Evolutionary conservation across 352 stramenopile species (phyloP).

Genomic region (Globisporangium cystogenes): DNA sequence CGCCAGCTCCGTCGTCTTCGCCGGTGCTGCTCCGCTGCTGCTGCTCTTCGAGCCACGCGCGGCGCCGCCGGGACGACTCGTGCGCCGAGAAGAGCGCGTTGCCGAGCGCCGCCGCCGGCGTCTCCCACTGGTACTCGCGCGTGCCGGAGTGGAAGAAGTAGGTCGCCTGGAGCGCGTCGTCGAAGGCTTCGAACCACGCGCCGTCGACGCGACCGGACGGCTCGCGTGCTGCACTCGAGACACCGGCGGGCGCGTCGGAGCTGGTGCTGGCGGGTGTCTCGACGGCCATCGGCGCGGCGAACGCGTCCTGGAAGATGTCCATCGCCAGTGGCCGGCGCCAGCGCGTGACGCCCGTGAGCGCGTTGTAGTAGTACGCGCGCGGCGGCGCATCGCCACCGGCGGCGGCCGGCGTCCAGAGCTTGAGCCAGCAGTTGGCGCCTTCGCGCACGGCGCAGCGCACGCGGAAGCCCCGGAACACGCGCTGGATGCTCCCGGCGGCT

Average conservation of each 20-base stretch:
- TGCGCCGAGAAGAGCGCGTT: constrained; percentile 34
- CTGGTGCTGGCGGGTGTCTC: neutral
- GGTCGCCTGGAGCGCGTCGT: constrained; percentile 50
- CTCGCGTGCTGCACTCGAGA: too few relatives aligned
- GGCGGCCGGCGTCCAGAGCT: constrained; percentile 17
- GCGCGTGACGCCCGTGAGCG: constrained; percentile 60
- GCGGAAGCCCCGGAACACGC: constrained; percentile 70
- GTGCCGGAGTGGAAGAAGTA: constrained; percentile 80
- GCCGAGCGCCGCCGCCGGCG: constrained; percentile 25
- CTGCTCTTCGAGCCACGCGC: constrained; percentile 47
- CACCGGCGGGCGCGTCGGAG: too few relatives aligned
- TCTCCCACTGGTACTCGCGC: constrained; percentile 77
- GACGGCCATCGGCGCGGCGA: constrained; percentile 26
- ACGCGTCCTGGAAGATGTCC: constrained; percentile 65
- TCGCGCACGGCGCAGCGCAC: constrained; percentile 59
- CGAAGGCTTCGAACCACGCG: constrained; percentile 70
- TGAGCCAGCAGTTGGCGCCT: constrained; percentile 77
- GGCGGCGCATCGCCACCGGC: neutral
- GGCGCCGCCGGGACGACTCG: constrained; percentile 30
- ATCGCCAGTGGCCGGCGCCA: constrained; percentile 64
- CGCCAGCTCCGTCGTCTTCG: neutral
- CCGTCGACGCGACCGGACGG: neutral
- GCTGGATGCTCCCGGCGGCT: constrained; percentile 74
- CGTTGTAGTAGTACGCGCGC: constrained; percentile 76
- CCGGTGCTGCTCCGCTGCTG: neutral